Evolutionary conservation across 2,329 filamentous ascomycete genomes (phyloP).

Genomic region (Talaromyces atroroseus): DNA sequence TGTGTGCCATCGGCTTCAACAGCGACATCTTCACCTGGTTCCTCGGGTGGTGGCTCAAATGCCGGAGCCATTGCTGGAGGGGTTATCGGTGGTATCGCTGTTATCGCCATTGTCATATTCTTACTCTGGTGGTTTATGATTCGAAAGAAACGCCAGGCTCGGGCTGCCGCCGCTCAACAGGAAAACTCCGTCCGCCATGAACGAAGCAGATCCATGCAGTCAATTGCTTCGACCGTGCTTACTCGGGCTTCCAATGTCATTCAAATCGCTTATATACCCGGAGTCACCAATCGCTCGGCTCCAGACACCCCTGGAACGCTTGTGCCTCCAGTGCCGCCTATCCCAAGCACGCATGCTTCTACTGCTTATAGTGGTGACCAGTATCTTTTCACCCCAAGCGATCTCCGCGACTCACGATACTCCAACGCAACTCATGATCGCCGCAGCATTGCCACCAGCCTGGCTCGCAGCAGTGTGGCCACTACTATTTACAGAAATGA

Average conservation of each 20-base stretch:
- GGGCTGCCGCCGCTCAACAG: conserved; percentile 37
- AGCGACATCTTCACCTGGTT: conserved; percentile 16
- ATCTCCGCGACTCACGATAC: conserved; percentile 86
- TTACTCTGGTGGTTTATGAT: conserved; percentile 84
- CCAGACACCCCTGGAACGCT: conserved; percentile 75
- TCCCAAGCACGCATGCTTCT: conserved; percentile 56
- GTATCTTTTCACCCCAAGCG: conserved; percentile 88
- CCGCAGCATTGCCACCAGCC: conserved; percentile 46
- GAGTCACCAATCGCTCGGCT: conserved; percentile 85
- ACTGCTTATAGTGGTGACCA: conserved; percentile 54
- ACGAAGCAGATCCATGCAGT: conserved; percentile 69
- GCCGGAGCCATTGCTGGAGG: conserved; percentile 86
- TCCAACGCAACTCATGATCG: conserved; percentile 62
- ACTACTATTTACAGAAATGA: conserved; percentile 94
- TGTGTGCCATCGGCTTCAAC: conserved; percentile 46
- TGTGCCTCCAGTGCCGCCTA: conserved; percentile 88
- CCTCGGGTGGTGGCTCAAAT: conserved; percentile 51
- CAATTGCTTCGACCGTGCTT: conserved; percentile 89
- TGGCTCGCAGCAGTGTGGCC: conserved; percentile 62
- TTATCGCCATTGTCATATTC: conserved; percentile 69
- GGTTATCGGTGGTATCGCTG: conserved; percentile 75
- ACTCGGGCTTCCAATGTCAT: conserved; percentile 98
- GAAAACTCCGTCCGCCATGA: conserved; percentile 43
- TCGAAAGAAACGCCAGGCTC: conserved; percentile 63
- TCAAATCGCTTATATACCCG: conserved; percentile 97